Base-by-base conservation (phyloP, 345 rosid genomes). In the Salix purpurea region DNA sequence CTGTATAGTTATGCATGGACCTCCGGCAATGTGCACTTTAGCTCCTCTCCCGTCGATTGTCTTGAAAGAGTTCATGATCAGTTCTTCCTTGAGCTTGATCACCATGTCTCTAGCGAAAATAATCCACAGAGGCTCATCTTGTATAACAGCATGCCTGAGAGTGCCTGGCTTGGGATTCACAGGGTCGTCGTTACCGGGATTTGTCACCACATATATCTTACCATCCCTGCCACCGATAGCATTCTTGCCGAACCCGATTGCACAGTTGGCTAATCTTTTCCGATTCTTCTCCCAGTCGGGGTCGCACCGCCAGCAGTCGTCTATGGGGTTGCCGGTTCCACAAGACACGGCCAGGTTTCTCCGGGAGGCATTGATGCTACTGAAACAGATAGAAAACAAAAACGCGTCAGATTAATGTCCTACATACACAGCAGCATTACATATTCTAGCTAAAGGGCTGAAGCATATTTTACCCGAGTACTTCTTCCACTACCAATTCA, bases 151-250 rank as follows among this genome's bases (percentile, higher is more conserved):
- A 54, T 81, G 5, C 28, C 84, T 48, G 5, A 77, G 68, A 4
- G 84, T 81, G 2, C 84, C 84, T 23, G 67, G 72, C 24, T 62
- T 77, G 5, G 84, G 84, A 42, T 61, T 81, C 26, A 81, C 80
- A 10, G 84, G 77, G 21, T 78, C 68, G 54, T 81, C 80, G 10
- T 80, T 6, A 0, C 74, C 67, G 6, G 72, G 5, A 9, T 77
- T 74, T 16, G 80, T 81, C 28, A 81, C 84, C 0, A 64, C 34
- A 42, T 81, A 81, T 30, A 76, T 67, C 44, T 73, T 64, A 6
- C 84, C 84, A 30, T 81, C 84, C 9, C 84, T 64, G 2, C 84
- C 84, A n/a, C 84, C 84, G 12, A 81, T 69, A 48, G 84, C 84
- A 6, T 77, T 58, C 56, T 81, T 81, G 0, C 84, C 80, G 28